Evolutionary conservation across 1,284 basidiomycete species (phyloP), one percentile per base, ranked within the genome.

Genomic region (Takashimella tepidaria): DNA sequence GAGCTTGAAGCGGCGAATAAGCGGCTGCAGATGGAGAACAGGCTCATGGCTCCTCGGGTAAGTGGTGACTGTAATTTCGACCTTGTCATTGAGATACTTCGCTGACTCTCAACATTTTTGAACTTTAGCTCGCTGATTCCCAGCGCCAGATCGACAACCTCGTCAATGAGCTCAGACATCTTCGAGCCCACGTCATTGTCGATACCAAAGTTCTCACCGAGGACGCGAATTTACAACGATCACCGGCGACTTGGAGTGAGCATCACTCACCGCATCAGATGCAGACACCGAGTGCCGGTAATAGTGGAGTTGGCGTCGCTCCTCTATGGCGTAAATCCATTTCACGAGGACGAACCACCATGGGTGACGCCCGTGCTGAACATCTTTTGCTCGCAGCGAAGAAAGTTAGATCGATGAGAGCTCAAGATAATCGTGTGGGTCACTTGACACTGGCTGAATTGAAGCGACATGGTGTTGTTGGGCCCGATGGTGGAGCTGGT

Each of bases 351-450:
- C 48, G 56, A 11, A 62, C 60, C 0, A 70, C 68, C 1, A 64
- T 76, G 60, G 74, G 74, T 4, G 74, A 76, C 54, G 74, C 74
- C 4, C 59, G 73, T 4, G 59, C 74, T 0, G 74, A 76, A 47
- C 74, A 75, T 41, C 61, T 76, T 1, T 59, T 76, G 1, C 64
- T 76, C 4, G 74, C 74, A 5, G 72, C 74, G 1, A 62, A 61
- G 45, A 69, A 66, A 49, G 66, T 76, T n/a, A 62, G 74, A 12
- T 55, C 62, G 3, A 64, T 70, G 61, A 62, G 70, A 5, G 47
- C 53, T 23, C 10, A 41, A 5, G 62, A 71, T 50, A 55, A 59
- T 19, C 31, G 44, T 16, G 53, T 72, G 3, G 72, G 72, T 5
- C 61, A 59, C 21, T 22, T 74, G 43, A 69, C 70, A 0, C 55